phyloP scores from a whole-genome alignment of 1,139 yeast genomes.

The Blastobotrys elegans region DNA sequence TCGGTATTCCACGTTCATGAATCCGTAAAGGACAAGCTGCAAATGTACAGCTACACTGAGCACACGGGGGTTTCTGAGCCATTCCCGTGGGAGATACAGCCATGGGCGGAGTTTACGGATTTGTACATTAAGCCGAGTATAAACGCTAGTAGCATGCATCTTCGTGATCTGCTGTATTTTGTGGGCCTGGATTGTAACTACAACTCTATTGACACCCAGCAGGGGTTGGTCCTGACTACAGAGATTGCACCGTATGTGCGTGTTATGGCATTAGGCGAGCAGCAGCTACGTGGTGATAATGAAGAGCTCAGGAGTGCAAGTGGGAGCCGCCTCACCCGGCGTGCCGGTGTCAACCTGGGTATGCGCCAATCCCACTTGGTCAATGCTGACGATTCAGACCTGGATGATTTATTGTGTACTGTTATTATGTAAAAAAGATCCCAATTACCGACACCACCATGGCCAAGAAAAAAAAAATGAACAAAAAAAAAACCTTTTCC shows the following conservation, averaged over 20 bases:
- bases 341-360: neutral
- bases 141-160: constrained; percentile 19
- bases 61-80: neutral
- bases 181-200: constrained; percentile 15
- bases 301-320: neutral
- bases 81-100: constrained; percentile 17
- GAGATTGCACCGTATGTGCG: constrained; percentile 31
- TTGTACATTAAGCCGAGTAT: neutral
- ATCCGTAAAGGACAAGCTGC: constrained; percentile 16
- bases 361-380: neutral
- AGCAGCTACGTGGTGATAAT: constrained; percentile 15
- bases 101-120: constrained; percentile 10
- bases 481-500: too few relatives aligned
- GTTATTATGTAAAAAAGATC: too few relatives aligned
- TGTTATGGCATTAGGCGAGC: constrained; percentile 24
- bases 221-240: constrained; percentile 17
- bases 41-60: constrained; percentile 3
- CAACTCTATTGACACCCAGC: constrained; percentile 19
- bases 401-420: neutral
- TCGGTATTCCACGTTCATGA: constrained; percentile 13
- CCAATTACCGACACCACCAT: too few relatives aligned
- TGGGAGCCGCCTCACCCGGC: neutral
- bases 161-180: constrained; percentile 16
- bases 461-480: too few relatives aligned
- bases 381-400: neutral